Evolutionary conservation across 2,329 filamentous ascomycete species (phyloP).

Genomic region (Hypoxylon sp.): DNA sequence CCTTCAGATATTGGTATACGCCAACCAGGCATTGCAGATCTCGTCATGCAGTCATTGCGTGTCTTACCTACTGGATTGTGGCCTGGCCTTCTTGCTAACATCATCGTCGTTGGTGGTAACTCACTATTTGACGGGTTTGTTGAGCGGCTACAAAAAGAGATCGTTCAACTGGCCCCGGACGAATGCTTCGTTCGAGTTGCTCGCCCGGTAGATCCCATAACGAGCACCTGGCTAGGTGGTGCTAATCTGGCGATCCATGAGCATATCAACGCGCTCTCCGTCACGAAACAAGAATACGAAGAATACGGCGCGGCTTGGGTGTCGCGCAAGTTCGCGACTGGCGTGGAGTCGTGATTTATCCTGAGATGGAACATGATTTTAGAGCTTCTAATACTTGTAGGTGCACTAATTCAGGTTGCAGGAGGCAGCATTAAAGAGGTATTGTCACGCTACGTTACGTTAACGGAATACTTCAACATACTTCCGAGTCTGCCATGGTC

Average conservation of each 20-base stretch:
- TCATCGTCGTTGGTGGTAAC: constrained; percentile 91
- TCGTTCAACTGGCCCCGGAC: constrained; percentile 78
- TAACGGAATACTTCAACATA: neutral
- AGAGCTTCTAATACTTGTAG: neutral
- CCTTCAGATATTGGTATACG: constrained; percentile 87
- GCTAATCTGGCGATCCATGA: constrained; percentile 79
- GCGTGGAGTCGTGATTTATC: constrained; percentile 47
- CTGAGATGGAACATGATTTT: neutral
- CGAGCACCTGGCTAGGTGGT: constrained; percentile 88
- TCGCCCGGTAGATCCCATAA: constrained; percentile 78
- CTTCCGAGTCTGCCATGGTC: neutral
- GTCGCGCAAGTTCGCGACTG: constrained; percentile 74
- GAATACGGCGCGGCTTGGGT: constrained; percentile 85
- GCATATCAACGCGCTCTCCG: constrained; percentile 74
- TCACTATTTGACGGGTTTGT: constrained; percentile 84
- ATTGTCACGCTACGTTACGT: too few species aligned
- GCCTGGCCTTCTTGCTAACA: constrained; percentile 86
- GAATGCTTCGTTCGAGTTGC: constrained; percentile 84
- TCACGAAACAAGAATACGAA: constrained; percentile 92
- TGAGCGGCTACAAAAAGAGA: constrained; percentile 80
- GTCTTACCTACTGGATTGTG: constrained; percentile 84
- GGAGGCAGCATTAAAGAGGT: neutral
- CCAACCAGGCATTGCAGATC: constrained; percentile 84
- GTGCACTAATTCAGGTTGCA: constrained; percentile 21
- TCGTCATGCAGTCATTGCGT: constrained; percentile 83